Evolutionary conservation across 257 asterid species (phyloP).

Genomic region (Fraxinus excelsior): DNA sequence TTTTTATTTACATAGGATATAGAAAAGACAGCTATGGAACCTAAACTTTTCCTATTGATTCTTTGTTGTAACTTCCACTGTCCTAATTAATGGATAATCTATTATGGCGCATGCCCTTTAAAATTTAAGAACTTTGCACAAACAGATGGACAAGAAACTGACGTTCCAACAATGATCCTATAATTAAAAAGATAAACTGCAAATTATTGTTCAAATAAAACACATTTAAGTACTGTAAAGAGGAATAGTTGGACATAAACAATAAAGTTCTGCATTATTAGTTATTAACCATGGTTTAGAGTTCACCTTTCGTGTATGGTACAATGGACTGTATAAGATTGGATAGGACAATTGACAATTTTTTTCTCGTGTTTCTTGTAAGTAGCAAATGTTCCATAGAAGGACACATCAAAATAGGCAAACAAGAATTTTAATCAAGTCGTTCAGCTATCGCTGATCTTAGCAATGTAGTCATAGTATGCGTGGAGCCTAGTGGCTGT

Average conservation of each 20-base stretch:
- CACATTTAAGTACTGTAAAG: background rate
- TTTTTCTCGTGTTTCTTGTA: too few relatives aligned
- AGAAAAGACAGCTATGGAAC: conserved; percentile 11
- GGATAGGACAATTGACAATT: too few relatives aligned
- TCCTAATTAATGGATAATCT: conserved; percentile 15
- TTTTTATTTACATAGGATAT: conserved; percentile 12
- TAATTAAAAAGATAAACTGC: conserved; percentile 28
- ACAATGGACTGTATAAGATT: background rate
- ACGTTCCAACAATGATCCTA: conserved; percentile 30
- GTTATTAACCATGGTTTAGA: background rate
- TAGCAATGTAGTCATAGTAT: background rate
- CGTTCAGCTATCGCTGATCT: background rate
- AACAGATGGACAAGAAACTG: conserved; percentile 26
- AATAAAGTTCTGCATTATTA: background rate
- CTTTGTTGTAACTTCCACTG: conserved; percentile 39
- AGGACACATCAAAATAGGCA: too few relatives aligned
- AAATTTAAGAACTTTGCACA: conserved; percentile 1
- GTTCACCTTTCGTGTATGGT: background rate
- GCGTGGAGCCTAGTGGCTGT: background rate
- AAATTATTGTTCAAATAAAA: conserved; percentile 23
- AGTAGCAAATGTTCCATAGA: too few relatives aligned
- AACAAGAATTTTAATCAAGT: background rate
- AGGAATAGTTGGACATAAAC: background rate
- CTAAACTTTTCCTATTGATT: conserved; percentile 24
- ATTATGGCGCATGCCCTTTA: background rate